Percentiles rank a stretch among this genome's conserved stretches.
phyloP scores from a whole-genome alignment of 139 green algal genomes.

The Spirogloea muscicola region DNA sequence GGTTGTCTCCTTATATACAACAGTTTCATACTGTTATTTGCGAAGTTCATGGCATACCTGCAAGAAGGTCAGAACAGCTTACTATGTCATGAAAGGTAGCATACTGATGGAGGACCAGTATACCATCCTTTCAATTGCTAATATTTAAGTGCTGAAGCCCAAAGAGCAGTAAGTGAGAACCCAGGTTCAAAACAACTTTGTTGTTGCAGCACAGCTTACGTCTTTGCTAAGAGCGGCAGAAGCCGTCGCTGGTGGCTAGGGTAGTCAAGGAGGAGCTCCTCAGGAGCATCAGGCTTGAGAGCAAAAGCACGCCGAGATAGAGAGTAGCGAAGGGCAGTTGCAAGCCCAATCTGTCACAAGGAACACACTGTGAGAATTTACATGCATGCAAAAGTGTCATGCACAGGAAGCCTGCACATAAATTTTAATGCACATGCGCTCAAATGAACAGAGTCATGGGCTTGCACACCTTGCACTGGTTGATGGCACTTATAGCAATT shows the following conservation, averaged over 20 bases:
- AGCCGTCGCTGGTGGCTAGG: conserved; percentile 81
- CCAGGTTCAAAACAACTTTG: too few relatives aligned
- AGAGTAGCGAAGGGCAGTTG: conserved; percentile 34
- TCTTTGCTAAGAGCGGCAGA: conserved; percentile 67
- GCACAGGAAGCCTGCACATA: too few relatives aligned
- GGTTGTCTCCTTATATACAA: conserved; percentile 8
- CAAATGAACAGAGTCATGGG: too few relatives aligned
- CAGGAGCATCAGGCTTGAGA: background rate
- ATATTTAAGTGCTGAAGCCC: too few relatives aligned
- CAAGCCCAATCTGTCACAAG: conserved; percentile 14
- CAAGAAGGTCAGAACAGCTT: too few relatives aligned
- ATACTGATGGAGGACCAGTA: too few relatives aligned
- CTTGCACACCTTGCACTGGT: conserved; percentile 30
- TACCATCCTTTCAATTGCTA: too few relatives aligned
- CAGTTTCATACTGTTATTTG: conserved; percentile 62
- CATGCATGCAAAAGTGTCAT: too few relatives aligned
- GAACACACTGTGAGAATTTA: background rate
- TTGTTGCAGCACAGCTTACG: conserved; percentile 6
- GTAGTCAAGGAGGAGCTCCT: conserved; percentile 71
- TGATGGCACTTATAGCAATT: conserved; percentile 20
- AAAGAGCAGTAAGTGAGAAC: too few relatives aligned
- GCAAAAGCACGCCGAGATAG: conserved; percentile 28
- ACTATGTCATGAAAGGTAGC: too few relatives aligned
- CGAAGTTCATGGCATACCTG: conserved; percentile 75
- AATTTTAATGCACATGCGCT: too few relatives aligned